phyloP scores from a whole-genome alignment of 495 filamentous ascomycete species.

The Penicillium parvum region DNA sequence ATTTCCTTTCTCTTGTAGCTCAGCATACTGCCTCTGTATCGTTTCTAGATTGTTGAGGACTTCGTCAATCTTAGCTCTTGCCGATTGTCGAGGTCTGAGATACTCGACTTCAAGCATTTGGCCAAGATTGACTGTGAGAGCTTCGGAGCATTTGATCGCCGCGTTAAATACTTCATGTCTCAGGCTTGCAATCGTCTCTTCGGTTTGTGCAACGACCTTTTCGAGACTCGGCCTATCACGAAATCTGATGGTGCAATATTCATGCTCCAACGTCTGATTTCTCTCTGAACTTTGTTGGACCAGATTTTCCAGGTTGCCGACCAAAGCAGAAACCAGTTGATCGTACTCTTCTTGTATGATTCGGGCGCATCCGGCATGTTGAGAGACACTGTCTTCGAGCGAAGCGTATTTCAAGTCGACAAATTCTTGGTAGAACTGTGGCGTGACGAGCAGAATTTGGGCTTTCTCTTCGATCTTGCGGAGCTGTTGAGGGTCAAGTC shows the following conservation, averaged over 20 bases:
- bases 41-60: conserved; percentile 1
- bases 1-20: conserved; percentile 2
- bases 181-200: not conserved
- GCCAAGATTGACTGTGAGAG: not conserved
- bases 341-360: not conserved
- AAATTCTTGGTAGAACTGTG: not conserved
- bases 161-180: not conserved
- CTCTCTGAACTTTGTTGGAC: not conserved
- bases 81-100: conserved; percentile 16
- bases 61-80: conserved; percentile 13
- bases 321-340: not conserved
- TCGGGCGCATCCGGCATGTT: not conserved
- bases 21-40: not conserved
- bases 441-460: not conserved
- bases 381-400: not conserved
- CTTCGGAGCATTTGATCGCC: not conserved
- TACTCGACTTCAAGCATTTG: conserved; percentile 8
- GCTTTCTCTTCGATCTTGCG: conserved; percentile 3
- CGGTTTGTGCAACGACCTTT: not conserved
- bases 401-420: conserved; percentile 4
- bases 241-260: conserved; percentile 18
- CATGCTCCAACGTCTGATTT: conserved; percentile 6
- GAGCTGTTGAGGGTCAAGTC: conserved; percentile 2
- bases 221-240: not conserved
- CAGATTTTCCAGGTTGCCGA: not conserved